Conservation (phyloP, 441 rosid species). For the Pelargonium fulgidum region DNA sequence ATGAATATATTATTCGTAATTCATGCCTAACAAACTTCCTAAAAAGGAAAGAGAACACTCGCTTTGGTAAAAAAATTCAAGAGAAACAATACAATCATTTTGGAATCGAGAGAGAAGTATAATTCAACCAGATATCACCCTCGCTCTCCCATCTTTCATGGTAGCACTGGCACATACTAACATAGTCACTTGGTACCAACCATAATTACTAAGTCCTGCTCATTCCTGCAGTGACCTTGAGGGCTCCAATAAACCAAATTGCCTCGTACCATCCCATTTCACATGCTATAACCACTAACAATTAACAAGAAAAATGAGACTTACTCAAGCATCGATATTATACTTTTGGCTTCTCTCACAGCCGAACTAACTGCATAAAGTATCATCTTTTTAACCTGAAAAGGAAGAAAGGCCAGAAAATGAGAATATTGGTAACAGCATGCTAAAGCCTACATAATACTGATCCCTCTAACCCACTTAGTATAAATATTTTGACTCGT, state of each 20-base stretch:
- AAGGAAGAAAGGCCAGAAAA: neutral
- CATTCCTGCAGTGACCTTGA: neutral
- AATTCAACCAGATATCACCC: too few relatives aligned
- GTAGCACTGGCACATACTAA: too few relatives aligned
- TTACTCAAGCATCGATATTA: neutral
- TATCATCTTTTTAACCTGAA: constrained; percentile 7
- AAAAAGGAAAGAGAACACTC: neutral
- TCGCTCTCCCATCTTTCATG: too few relatives aligned
- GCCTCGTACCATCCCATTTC: neutral
- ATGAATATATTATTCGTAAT: neutral
- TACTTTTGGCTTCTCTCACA: constrained; percentile 9
- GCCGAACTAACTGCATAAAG: constrained; percentile 10
- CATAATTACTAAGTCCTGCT: neutral
- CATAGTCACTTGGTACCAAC: neutral
- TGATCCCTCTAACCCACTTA: neutral
- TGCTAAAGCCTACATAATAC: neutral
- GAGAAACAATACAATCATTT: too few relatives aligned
- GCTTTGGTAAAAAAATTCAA: too few relatives aligned
- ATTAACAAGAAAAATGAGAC: neutral
- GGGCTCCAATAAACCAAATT: neutral
- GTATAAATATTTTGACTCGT: neutral
- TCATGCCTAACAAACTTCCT: neutral
- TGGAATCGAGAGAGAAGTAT: too few relatives aligned
- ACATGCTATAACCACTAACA: neutral
- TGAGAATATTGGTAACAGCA: neutral